Evolutionary conservation across 768 basidiomycete species (phyloP), one percentile per base, ranked within the genome.

Genomic region (Rhodotorula kratochvilovae): DNA sequence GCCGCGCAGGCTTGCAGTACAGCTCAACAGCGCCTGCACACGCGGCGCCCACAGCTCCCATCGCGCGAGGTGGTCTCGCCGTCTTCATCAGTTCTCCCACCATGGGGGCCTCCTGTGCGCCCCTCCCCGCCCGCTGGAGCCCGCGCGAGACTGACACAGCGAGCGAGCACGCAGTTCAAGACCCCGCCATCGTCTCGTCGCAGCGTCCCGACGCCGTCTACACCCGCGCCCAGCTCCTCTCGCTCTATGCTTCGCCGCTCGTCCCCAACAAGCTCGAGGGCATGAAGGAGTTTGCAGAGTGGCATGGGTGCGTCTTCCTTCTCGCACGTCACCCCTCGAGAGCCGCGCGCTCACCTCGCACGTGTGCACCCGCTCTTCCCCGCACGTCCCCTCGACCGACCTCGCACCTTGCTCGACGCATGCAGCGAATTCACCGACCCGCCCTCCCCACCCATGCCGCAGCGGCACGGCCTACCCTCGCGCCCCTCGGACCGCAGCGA

Each of bases 201-300:
- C 27, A 42, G 39, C 39, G 58, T 13, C 58, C 58, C 39, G 7
- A 23, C 12, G 36, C 42, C 12, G 66, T 72, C 46, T 64, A 68
- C 69, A 59, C 69, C 23, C 66, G 66, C 23, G 46, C 46, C 1
- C 36, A 54, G 33, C 46, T 71, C 7, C 69, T 74, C 50, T 36
- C 62, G 6, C 63, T 74, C 25, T 68, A 74, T 43, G 7, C 60
- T 23, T 65, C 63, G 12, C 73, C 73, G 3, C 66, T 74, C 39
- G 73, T 74, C 29, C 73, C 73, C 3, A 31, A 45, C 31, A 57
- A 46, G 36, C 69, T 71, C 46, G 63, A 63, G 5, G 73, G 73
- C 27, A 74, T 74, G 73, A 74, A 74, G 59, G 66, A 67, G 21
- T 55, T 74, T 23, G 33, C 59, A 0, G 73, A 74, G n/a, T 74